Evolutionary conservation across 192 early-diverging fungal genomes (phyloP), one percentile per base, ranked within the genome.

Genomic region (Coemansia sp.): DNA sequence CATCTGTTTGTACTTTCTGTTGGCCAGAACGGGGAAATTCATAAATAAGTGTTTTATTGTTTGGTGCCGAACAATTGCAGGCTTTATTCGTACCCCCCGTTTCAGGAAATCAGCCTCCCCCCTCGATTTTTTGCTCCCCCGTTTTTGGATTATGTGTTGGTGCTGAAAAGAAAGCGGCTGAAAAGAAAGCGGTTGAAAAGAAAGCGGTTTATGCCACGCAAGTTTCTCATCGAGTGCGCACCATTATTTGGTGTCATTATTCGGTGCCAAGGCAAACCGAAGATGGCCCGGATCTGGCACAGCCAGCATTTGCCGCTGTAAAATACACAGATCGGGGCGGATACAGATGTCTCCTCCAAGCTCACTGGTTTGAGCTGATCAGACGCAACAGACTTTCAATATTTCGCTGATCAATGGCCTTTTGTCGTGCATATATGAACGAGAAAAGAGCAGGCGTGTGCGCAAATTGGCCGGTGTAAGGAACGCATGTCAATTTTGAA

Each of bases 91-190:
- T 10, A 45, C 39, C 2, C 9, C 1, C 16, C 20, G 20, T 54
- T 54, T 54, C 52, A 54, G 52, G 52, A 54, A 54, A 54, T 54
- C 52, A 54, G 52, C 52, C 52, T 54, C 52, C 27, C 52, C 22
- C 52, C 27, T 27, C 27, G 27, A 54, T 2, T 22, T 16, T 23
- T 23, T 54, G 52, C 41, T 45, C 41, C 41, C 41, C 41, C 14
- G 14, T 16, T 45, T 45, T 45, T 45, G 41, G 16, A 45, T 22
- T 22, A 14, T 45, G 41, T 45, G 41, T 45, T 45, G 41, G 41
- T 16, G 41, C 14, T 45, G 41, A 5, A 45, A 45, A 45, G 41
- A 45, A 45, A n/a, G 41, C 14, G 41, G 41, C 14, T 45, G 41
- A 5, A 45, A 45, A 45, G 41, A 45, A 45, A n/a, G 41, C 14